Base-by-base conservation (phyloP, 345 rosid species). In the Camelina neglecta region DNA sequence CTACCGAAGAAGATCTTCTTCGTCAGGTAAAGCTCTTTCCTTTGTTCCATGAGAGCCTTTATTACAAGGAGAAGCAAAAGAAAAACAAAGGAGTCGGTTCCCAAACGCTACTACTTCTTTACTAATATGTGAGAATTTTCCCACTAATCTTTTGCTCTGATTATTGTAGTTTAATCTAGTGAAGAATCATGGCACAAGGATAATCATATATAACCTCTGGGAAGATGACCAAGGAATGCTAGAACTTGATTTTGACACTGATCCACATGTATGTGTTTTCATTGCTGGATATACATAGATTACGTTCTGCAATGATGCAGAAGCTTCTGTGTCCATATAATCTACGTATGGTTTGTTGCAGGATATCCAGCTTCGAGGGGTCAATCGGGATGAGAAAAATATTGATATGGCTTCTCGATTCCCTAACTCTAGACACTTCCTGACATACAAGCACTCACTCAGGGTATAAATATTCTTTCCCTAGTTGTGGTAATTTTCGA, bases 291-390 rank as follows among this genome's bases (percentile, higher is more conserved):
- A 36, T 45, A 23, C 36, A 53, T 60, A 26, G 36, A 60, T 35
- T 8, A 24, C 39, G 42, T 39, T 47, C 23, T 56, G 29, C 16
- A 20, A 50, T 47, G 38, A 58, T 12, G 29, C 24, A 58, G 38
- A 59, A 44, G 62, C 44, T 31, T 66, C 8, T 78, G 35, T 50
- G 13, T 72, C 56, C 33, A 67, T 36, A 20, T n/a, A 26, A 21
- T 15, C 29, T 61, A 55, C 49, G 16, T 60, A 42, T 56, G 23
- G 63, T 53, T 75, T 65, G 48, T 81, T 64, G 80, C 91, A 94
- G 99, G 99, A 94, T 84, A 90, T 94, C 67, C 99, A 92, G 80
- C 93, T 94, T 49, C 81, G 99, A 81, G 99, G 99, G 7, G 99
- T 88, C 67, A 94, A 94, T 70, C 89, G 99, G 23, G 97, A 90